Evolutionary conservation across 169 alveolate genomes (phyloP), one percentile per base, ranked within the genome.

Genomic region (Eimeria sp.): DNA sequence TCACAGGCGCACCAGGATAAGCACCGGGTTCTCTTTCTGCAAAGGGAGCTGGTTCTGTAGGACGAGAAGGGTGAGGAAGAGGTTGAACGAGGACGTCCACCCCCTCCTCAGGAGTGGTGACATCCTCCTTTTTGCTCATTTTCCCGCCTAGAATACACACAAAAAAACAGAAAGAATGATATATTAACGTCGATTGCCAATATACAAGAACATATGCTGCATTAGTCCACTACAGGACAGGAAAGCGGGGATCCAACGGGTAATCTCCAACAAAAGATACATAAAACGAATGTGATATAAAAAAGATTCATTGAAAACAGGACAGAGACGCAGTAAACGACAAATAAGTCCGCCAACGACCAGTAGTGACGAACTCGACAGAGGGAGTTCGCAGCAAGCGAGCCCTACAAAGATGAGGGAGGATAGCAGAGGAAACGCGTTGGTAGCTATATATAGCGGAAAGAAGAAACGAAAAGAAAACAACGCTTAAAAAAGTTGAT

Each of bases 11-110:
- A 25, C 82, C 51, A 43, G 95, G 95, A 83, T 91, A 91, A 0
- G 83, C 90, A 10, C 40, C 84, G 6, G 45, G 91, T 51, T 30
- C 70, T 14, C 70, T 3, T 13, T 40, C 9, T 25, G 58, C 43
- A 57, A 34, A 40, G n/a, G 87, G 14, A 43, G 20, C 63, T 5
- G 87, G 14, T 22, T 25, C 45, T 16, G 78, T 84, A 43, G 92
- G 22, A 13, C 92, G 75, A 13, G 92, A 84, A 5, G 92, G 78
- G 58, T 84, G 92, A 6, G 92, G 92, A 16, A 84, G 76, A 18
- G 92, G 92, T 76, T 84, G 92, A 34, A 84, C 92, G 78, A 84
- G 92, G 78, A 84, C 76, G 34, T 84, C 92, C 92, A 84, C 92
- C 78, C 92, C 92, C 72, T 54, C 92, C 76, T 57, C 92, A 54